Percentiles rank a stretch among this genome's conserved stretches.
These are phyloP conservation scores for Candida berthetii DNA, from an alignment of 805 yeast genomes.

Conservation along the genomic window DNA sequence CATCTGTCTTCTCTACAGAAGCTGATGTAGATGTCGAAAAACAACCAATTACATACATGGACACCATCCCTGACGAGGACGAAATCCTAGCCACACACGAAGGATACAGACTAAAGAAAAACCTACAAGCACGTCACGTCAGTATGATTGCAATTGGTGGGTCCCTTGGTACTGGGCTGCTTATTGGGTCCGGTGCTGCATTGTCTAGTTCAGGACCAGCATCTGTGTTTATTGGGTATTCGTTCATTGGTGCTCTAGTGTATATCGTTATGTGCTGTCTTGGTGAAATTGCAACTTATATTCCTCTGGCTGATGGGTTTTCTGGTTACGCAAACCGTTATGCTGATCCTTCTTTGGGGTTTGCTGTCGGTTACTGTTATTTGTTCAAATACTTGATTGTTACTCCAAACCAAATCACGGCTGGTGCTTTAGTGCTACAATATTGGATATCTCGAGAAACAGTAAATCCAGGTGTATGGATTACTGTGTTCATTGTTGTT, in stretches of 20 bases:
- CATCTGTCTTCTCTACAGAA: background rate
- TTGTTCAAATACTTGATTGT: constrained; percentile 19
- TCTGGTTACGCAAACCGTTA: constrained; percentile 53
- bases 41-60: background rate
- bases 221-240: constrained; percentile 51
- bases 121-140: constrained; percentile 51
- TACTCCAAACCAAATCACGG: constrained; percentile 41
- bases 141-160: constrained; percentile 70
- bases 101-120: constrained; percentile 15
- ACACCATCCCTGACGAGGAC: background rate
- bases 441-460: constrained; percentile 39
- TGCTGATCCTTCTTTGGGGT: constrained; percentile 20
- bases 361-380: constrained; percentile 22
- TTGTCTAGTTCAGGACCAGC: constrained; percentile 55
- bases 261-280: constrained; percentile 62
- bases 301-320: constrained; percentile 62
- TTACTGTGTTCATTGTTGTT: constrained; percentile 32
- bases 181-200: constrained; percentile 60
- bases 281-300: constrained; percentile 64
- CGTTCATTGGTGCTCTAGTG: constrained; percentile 66
- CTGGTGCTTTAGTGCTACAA: constrained; percentile 43
- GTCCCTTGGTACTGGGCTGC: constrained; percentile 65
- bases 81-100: constrained; percentile 14
- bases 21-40: background rate
- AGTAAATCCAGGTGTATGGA: constrained; percentile 57